Evolutionary conservation across 2,329 filamentous ascomycete species (phyloP).

Genomic region (Alternaria conjuncta): DNA sequence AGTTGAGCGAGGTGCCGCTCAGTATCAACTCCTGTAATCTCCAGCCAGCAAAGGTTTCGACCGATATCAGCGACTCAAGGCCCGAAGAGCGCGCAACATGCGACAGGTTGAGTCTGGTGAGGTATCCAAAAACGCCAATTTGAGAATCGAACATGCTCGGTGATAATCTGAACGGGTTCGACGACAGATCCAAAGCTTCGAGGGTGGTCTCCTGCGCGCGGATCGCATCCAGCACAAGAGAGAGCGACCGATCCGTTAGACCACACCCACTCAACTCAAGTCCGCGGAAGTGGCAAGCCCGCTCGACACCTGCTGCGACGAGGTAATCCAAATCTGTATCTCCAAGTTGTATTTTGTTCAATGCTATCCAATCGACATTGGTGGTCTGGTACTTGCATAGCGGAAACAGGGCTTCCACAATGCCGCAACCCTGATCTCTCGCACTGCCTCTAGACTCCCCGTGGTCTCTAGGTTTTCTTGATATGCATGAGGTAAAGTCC

Average conservation of each 20-base stretch:
- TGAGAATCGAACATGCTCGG: slow-evolving; percentile 70
- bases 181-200: slow-evolving; percentile 71
- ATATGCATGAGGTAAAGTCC: slow-evolving; percentile 70
- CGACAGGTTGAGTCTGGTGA: slow-evolving; percentile 71
- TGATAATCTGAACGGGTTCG: slow-evolving; percentile 69
- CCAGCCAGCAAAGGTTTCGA: slow-evolving; percentile 72
- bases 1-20: slow-evolving; percentile 68
- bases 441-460: slow-evolving; percentile 52
- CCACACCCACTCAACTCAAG: slow-evolving; percentile 71
- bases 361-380: slow-evolving; percentile 72
- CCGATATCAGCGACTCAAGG: slow-evolving; percentile 67
- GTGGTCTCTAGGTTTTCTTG: slow-evolving; percentile 57
- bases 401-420: slow-evolving; percentile 72
- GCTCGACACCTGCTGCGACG: slow-evolving; percentile 71
- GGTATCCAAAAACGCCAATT: slow-evolving; percentile 69
- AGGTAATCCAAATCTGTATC: slow-evolving; percentile 73
- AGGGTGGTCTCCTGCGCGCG: slow-evolving; percentile 70
- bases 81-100: slow-evolving; percentile 69
- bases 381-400: slow-evolving; percentile 71
- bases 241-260: slow-evolving; percentile 63
- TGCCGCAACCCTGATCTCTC: slow-evolving; percentile 70
- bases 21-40: slow-evolving; percentile 69
- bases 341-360: slow-evolving; percentile 73
- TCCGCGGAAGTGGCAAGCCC: slow-evolving; percentile 68
- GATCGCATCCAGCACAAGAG: slow-evolving; percentile 69